Evolutionary conservation across 2,329 filamentous ascomycete genomes (phyloP), one percentile per base, ranked within the genome.

Genomic region (Calonectria henricotiae): DNA sequence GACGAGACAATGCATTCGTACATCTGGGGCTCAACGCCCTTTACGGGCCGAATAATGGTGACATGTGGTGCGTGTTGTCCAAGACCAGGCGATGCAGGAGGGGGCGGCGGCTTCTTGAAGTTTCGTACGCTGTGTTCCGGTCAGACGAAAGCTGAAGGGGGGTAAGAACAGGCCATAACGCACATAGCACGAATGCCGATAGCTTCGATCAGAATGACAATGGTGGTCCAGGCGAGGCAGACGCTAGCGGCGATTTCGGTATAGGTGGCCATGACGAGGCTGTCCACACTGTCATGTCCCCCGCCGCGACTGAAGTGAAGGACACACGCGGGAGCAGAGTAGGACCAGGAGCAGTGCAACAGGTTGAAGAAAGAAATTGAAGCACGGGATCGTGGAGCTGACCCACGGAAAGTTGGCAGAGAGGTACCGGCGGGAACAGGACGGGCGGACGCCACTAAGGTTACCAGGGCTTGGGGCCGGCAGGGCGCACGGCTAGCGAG

Each of bases 1-100:
- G 93, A 94, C 5, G 95, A 93, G 35, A 93, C 93, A 46, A 99
- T 91, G 79, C 96, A 98, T 78, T 98, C 94, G 86, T 97, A 98
- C 27, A 98, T 90, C 73, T 91, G 90, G 4, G 95, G 93, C 81
- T 98, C 96, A 67, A 97, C 87, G 71, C 95, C 96, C 83, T 98
- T 98, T 74, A 98, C 92, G 0, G 96, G 97, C 2, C 96, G 93
- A 75, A 99, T 95, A 71, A 98, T 89, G 37, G 96, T 98, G 77
- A 99, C 88, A 83, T 94, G 91, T 17, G 95, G 96, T 3, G 94
- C 86, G 74, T 88, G 80, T 46, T 83, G 78, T 4, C 83, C 82
- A 1, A 91, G 82, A 0, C 81, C 81, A 1, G 89, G 83, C 3
- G 89, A 90, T 17, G 88, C 79, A 5, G 89, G 84, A 6, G 85